Percentiles rank a stretch among this genome's conserved stretches.
These are phyloP conservation scores for Alternaria metachromatica DNA, from an alignment of 2,329 filamentous ascomycete species.

Conservation along the genomic window DNA sequence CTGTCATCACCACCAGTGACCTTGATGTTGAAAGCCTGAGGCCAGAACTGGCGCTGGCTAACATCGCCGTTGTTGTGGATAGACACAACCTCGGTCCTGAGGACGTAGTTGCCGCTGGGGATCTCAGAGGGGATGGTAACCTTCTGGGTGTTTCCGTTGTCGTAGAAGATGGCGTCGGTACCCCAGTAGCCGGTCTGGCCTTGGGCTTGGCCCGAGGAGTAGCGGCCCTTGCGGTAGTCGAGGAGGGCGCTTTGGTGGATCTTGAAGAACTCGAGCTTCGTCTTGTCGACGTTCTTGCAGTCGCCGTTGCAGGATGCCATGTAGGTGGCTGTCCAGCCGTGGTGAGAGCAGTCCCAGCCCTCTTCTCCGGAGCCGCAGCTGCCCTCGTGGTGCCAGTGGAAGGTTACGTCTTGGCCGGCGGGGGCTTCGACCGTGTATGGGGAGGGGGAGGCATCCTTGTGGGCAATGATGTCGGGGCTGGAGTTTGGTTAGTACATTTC, in stretches of 20 bases:
- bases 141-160: constrained; percentile 39
- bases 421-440: constrained; percentile 37
- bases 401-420: constrained; percentile 39
- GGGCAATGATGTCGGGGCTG: constrained; percentile 39
- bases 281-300: constrained; percentile 41
- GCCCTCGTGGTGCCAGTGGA: constrained; percentile 42
- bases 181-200: constrained; percentile 42
- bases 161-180: constrained; percentile 45
- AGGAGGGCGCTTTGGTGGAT: constrained; percentile 38
- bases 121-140: constrained; percentile 43
- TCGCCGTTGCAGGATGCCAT: constrained; percentile 44
- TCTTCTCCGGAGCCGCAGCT: constrained; percentile 31
- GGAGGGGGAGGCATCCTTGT: constrained; percentile 38
- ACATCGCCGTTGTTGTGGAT: constrained; percentile 46
- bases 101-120: constrained; percentile 44
- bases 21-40: constrained; percentile 46
- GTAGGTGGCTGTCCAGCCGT: constrained; percentile 43
- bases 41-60: constrained; percentile 44
- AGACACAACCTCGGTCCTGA: constrained; percentile 44
- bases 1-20: constrained; percentile 38
- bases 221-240: constrained; percentile 39
- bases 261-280: constrained; percentile 43
- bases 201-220: constrained; percentile 23
- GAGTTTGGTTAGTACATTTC: not conserved
- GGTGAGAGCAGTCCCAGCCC: constrained; percentile 45